Evolutionary conservation across 1,284 basidiomycete species (phyloP).

Genomic region (Xerocomus amazonicus): DNA sequence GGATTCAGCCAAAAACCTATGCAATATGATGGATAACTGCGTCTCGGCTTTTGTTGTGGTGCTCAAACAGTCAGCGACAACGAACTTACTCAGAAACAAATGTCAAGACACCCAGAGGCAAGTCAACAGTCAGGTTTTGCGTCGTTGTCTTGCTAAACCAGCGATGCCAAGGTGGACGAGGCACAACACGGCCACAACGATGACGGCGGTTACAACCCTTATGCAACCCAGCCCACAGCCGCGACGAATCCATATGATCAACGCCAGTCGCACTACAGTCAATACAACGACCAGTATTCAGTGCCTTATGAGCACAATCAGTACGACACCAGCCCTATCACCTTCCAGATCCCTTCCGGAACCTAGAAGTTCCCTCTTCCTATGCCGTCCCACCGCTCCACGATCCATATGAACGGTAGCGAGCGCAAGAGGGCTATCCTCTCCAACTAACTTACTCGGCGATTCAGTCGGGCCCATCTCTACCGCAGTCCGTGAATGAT

Average conservation of each 20-base stretch:
- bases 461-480: slow-evolving; percentile 11
- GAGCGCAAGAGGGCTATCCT: slow-evolving; percentile 24
- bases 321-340: slow-evolving; percentile 28
- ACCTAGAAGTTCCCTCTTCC: slow-evolving; percentile 13
- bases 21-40: no score
- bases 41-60: slow-evolving; percentile 2
- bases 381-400: slow-evolving; percentile 19
- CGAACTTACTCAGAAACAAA: slow-evolving; percentile 23
- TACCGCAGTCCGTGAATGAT: slow-evolving; percentile 28
- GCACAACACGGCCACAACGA: slow-evolving; percentile 52
- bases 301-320: slow-evolving; percentile 23
- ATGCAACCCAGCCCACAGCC: slow-evolving; percentile 28
- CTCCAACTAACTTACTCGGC: slow-evolving; percentile 36
- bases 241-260: slow-evolving; percentile 24
- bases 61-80: slow-evolving; percentile 1
- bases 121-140: not conserved
- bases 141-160: not conserved
- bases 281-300: slow-evolving; percentile 18
- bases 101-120: slow-evolving; percentile 46
- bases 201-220: slow-evolving; percentile 53
- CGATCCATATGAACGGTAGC: slow-evolving; percentile 33
- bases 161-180: slow-evolving; percentile 46
- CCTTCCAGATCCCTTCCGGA: slow-evolving; percentile 24
- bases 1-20: no score
- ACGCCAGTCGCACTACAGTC: slow-evolving; percentile 15